Conservation (phyloP, 1,284 basidiomycete species). For the Trichosporon coremiiforme region DNA sequence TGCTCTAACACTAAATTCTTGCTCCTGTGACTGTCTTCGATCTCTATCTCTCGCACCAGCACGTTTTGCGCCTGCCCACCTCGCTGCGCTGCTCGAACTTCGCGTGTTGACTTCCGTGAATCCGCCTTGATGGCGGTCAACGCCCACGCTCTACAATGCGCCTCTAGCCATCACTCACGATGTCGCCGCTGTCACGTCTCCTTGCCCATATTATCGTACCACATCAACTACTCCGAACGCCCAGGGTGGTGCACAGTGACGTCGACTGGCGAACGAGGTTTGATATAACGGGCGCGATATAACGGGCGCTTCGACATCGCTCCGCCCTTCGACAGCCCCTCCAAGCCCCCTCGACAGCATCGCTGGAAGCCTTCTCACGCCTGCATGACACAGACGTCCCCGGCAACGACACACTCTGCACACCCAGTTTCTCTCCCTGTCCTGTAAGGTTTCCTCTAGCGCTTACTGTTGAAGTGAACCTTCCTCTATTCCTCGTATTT, state of each 20-base stretch:
- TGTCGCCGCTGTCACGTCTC: slow-evolving; percentile 1
- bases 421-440: neutral
- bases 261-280: neutral
- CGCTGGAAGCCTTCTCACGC: slow-evolving; percentile 2
- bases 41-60: neutral
- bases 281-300: neutral
- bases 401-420: slow-evolving; percentile 3
- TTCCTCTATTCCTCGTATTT: slow-evolving; percentile 19
- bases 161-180: slow-evolving; percentile 11
- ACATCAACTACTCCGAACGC: neutral
- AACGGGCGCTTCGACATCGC: slow-evolving; percentile 5
- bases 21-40: slow-evolving; percentile 13
- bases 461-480: slow-evolving; percentile 11
- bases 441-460: neutral
- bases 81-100: slow-evolving; percentile 5
- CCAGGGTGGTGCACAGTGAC: neutral
- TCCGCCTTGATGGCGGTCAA: slow-evolving; percentile 4
- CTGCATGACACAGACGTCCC: slow-evolving; percentile 5
- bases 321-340: slow-evolving; percentile 3
- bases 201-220: neutral
- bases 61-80: neutral
- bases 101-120: slow-evolving; percentile 7
- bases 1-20: slow-evolving; percentile 6
- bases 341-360: neutral
- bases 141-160: slow-evolving; percentile 15